Percentiles rank a stretch among this genome's conserved stretches.
These are phyloP conservation scores for Cenchrus americanus DNA, from an alignment of 176 grass and related monocot species.

Conservation along the genomic window DNA sequence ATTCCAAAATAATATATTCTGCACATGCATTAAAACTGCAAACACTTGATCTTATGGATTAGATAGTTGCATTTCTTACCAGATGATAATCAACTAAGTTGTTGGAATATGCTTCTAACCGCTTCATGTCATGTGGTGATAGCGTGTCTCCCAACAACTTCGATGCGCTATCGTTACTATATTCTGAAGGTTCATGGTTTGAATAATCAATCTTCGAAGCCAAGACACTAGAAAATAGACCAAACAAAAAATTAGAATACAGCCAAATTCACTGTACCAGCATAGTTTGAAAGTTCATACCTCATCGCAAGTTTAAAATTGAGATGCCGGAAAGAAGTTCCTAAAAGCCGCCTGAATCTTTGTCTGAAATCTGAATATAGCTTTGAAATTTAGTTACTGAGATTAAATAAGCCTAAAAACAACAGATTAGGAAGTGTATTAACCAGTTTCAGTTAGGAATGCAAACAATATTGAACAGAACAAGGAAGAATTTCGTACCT, in stretches of 20 bases:
- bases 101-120: conserved; percentile 91
- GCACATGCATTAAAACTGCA: conserved; percentile 19
- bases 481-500: conserved; percentile 42
- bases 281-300: conserved; percentile 38
- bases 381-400: conserved; percentile 34
- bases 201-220: conserved; percentile 82
- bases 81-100: conserved; percentile 93
- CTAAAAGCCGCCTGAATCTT: conserved; percentile 78
- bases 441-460: conserved; percentile 1
- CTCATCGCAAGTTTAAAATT: conserved; percentile 88
- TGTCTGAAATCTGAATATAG: conserved; percentile 79
- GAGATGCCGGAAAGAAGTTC: conserved; percentile 74
- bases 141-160: conserved; percentile 61
- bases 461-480: not conserved
- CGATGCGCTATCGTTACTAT: conserved; percentile 27
- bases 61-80: conserved; percentile 56
- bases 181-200: conserved; percentile 46
- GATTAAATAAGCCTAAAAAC: conserved; percentile 25
- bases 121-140: conserved; percentile 89
- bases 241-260: conserved; percentile 43
- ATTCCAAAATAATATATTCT: conserved; percentile 11
- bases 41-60: conserved; percentile 1
- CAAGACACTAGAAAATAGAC: conserved; percentile 65
- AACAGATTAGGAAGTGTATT: conserved; percentile 8
- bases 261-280: not conserved